Evolutionary conservation across 768 basidiomycete species (phyloP).

Genomic region (Boletellus ananas): DNA sequence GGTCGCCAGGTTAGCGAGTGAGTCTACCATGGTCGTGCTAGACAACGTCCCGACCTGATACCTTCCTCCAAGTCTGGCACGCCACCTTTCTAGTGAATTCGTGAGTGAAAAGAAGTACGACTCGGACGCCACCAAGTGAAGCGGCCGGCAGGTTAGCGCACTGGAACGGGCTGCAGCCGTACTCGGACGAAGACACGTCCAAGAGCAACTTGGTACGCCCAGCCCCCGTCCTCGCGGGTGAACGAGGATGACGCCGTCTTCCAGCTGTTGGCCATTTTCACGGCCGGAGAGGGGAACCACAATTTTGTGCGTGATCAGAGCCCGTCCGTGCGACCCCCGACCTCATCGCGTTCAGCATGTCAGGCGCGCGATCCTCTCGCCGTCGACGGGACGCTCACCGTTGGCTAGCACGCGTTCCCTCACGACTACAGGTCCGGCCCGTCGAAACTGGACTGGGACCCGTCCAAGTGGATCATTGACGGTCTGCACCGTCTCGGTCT

Average conservation of each 20-base stretch:
- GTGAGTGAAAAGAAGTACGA: background rate
- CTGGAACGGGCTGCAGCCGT: too few species aligned
- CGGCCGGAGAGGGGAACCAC: background rate
- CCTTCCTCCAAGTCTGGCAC: background rate
- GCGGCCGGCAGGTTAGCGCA: too few species aligned
- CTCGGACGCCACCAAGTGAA: too few species aligned
- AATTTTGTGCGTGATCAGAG: background rate
- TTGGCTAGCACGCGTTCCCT: background rate
- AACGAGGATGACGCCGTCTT: too few species aligned
- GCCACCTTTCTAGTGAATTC: background rate
- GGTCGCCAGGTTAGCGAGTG: background rate
- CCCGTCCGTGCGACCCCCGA: too few species aligned
- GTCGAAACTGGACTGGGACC: too few species aligned
- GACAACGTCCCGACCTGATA: background rate
- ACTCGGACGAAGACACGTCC: too few species aligned
- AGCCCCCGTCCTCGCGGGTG: too few species aligned
- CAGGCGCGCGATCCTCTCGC: background rate
- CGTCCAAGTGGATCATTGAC: background rate
- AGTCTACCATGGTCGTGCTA: background rate
- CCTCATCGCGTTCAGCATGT: background rate
- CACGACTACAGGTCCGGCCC: background rate
- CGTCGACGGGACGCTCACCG: background rate
- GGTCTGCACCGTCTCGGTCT: background rate
- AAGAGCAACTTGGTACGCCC: too few species aligned
- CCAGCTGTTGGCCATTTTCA: background rate